Percentiles rank a stretch among this genome's conserved stretches.
Conservation (phyloP, 169 alveolate species). For the Eimeria acervulina region DNA sequence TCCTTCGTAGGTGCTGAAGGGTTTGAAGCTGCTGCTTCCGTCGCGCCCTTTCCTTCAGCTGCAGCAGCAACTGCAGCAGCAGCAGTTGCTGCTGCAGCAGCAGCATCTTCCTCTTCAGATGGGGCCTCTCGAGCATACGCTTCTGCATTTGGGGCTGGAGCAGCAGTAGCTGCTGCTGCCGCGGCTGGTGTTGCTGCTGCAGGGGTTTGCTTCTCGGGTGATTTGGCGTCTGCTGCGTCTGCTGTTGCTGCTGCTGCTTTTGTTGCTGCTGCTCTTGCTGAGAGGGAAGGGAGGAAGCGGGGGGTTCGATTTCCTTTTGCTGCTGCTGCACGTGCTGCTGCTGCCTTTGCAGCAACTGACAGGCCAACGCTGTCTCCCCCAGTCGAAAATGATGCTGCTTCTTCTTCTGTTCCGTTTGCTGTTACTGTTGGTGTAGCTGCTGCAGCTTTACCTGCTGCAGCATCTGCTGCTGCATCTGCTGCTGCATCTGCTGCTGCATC, state of each 20-base stretch:
- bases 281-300: slow-evolving; percentile 26
- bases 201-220: neutral
- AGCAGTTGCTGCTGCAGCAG: slow-evolving; percentile 25
- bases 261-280: slow-evolving; percentile 54
- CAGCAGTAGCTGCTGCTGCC: slow-evolving; percentile 27
- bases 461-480: neutral
- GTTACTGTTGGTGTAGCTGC: neutral
- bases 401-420: neutral
- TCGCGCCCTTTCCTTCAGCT: neutral
- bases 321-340: slow-evolving; percentile 53
- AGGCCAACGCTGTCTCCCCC: slow-evolving; percentile 18
- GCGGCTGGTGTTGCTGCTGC: slow-evolving; percentile 58
- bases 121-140: neutral
- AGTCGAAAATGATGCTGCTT: neutral
- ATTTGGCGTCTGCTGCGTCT: neutral
- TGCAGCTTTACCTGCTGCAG: too few relatives aligned
- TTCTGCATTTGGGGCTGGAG: slow-evolving; percentile 9
- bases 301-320: neutral
- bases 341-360: slow-evolving; percentile 64
- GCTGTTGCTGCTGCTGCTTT: slow-evolving; percentile 23
- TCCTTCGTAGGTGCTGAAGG: neutral
- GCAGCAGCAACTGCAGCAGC: slow-evolving; percentile 45
- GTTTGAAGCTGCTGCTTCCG: slow-evolving; percentile 5
- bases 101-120: neutral
- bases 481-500: neutral